These are phyloP conservation scores for Acmispon strigosus DNA, from an alignment of 306 rosid genomes.

Conservation along the genomic window DNA sequence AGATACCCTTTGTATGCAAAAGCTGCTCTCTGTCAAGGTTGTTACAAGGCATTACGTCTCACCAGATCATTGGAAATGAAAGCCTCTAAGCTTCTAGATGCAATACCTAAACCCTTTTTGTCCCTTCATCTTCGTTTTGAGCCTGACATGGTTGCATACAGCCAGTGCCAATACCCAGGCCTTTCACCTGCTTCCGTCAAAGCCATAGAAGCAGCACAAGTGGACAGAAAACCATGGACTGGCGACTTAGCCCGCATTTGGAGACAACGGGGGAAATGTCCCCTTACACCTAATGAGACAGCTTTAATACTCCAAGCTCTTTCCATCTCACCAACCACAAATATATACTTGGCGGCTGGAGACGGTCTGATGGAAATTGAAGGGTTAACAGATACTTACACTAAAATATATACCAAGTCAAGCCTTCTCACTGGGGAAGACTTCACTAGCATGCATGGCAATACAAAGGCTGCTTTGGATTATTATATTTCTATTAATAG, in stretches of 20 bases:
- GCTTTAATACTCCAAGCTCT: slow-evolving; percentile 73
- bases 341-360: slow-evolving; percentile 88
- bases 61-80: slow-evolving; percentile 65
- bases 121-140: slow-evolving; percentile 93
- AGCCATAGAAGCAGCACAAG: slow-evolving; percentile 62
- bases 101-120: slow-evolving; percentile 83
- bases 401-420: slow-evolving; percentile 66
- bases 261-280: slow-evolving; percentile 91
- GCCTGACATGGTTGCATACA: slow-evolving; percentile 96
- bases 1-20: slow-evolving; percentile 85
- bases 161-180: slow-evolving; percentile 68
- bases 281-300: slow-evolving; percentile 80
- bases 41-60: slow-evolving; percentile 83
- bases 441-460: slow-evolving; percentile 85
- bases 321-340: slow-evolving; percentile 56
- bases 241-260: slow-evolving; percentile 67
- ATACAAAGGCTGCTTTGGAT: slow-evolving; percentile 96
- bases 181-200: slow-evolving; percentile 59
- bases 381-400: slow-evolving; percentile 56
- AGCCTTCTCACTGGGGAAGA: slow-evolving; percentile 72
- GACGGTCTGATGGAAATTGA: slow-evolving; percentile 87
- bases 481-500: slow-evolving; percentile 79
- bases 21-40: slow-evolving; percentile 89
- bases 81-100: slow-evolving; percentile 78
- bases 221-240: slow-evolving; percentile 84